Percentiles rank a stretch among this genome's conserved stretches.
Evolutionary conservation across 345 rosid species (phyloP).

Genomic region (Salix exigua): DNA sequence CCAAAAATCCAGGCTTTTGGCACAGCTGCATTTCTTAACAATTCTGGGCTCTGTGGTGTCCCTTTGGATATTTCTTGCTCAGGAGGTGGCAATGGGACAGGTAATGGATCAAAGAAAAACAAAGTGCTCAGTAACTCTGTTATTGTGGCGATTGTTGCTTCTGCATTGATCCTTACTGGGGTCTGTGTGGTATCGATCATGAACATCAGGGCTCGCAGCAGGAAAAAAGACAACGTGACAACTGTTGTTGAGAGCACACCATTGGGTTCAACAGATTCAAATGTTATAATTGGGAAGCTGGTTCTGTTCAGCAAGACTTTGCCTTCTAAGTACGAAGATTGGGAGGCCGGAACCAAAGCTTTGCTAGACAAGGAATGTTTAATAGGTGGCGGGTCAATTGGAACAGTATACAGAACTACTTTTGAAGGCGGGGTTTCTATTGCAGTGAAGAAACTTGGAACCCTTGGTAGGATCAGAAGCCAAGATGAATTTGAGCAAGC

Average conservation of each 20-base stretch:
- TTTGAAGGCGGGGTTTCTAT: constrained; percentile 88
- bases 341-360: constrained; percentile 92
- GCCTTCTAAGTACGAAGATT: constrained; percentile 92
- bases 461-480: constrained; percentile 75
- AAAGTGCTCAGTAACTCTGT: constrained; percentile 66
- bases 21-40: constrained; percentile 64
- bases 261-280: constrained; percentile 60
- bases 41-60: constrained; percentile 66
- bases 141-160: constrained; percentile 78
- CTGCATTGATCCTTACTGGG: constrained; percentile 75
- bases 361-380: constrained; percentile 83
- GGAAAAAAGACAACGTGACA: constrained; percentile 41
- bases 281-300: constrained; percentile 75
- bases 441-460: constrained; percentile 91
- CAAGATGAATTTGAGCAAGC: constrained; percentile 95
- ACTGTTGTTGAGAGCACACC: constrained; percentile 74
- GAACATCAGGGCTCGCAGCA: constrained; percentile 72
- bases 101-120: constrained; percentile 32
- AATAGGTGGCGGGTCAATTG: constrained; percentile 84
- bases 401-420: constrained; percentile 71
- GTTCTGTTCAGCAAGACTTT: constrained; percentile 89
- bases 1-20: constrained; percentile 57
- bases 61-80: constrained; percentile 66
- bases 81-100: constrained; percentile 23
- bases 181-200: constrained; percentile 72